Percentiles rank a stretch among this genome's conserved stretches.
phyloP scores from a whole-genome alignment of 106 monocot genomes.

The Dendrobium catenatum region DNA sequence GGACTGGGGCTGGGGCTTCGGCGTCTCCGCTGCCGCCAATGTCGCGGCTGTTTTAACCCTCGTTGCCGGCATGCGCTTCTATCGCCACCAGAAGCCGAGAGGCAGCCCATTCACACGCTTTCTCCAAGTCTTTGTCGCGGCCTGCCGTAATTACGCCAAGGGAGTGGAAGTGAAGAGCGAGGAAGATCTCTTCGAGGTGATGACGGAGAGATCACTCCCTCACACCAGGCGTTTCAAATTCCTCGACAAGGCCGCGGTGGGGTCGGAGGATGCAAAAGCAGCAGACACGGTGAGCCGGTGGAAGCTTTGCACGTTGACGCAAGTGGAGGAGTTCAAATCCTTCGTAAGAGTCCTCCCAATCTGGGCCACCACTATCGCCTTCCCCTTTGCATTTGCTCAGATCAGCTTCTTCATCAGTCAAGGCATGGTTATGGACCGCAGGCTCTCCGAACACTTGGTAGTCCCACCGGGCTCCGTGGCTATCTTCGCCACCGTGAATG shows the following conservation, averaged over 20 bases:
- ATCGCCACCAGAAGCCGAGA: neutral
- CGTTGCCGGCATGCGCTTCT: neutral
- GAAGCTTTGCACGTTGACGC: conserved; percentile 42
- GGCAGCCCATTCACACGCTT: neutral
- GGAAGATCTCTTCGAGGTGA: conserved; percentile 14
- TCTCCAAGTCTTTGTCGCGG: neutral
- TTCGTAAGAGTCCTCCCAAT: conserved; percentile 45
- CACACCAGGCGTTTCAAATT: conserved; percentile 11
- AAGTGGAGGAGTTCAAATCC: conserved; percentile 60
- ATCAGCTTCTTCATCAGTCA: conserved; percentile 50
- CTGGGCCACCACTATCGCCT: conserved; percentile 44
- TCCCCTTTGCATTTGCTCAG: conserved; percentile 39
- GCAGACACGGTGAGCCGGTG: conserved; percentile 9
- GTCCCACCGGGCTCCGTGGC: conserved; percentile 40
- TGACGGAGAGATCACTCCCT: conserved; percentile 11
- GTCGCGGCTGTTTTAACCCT: neutral
- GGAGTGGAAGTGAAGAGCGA: neutral
- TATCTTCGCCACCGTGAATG: conserved; percentile 31
- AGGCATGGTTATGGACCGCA: conserved; percentile 35
- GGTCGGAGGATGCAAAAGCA: neutral
- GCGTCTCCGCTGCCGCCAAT: neutral
- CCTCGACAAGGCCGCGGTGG: neutral
- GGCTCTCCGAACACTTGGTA: conserved; percentile 10
- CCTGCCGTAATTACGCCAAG: neutral
- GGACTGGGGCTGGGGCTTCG: neutral